These are phyloP conservation scores for Fusarium dlaminii DNA, from an alignment of 2,329 filamentous ascomycete species.

Conservation along the genomic window DNA sequence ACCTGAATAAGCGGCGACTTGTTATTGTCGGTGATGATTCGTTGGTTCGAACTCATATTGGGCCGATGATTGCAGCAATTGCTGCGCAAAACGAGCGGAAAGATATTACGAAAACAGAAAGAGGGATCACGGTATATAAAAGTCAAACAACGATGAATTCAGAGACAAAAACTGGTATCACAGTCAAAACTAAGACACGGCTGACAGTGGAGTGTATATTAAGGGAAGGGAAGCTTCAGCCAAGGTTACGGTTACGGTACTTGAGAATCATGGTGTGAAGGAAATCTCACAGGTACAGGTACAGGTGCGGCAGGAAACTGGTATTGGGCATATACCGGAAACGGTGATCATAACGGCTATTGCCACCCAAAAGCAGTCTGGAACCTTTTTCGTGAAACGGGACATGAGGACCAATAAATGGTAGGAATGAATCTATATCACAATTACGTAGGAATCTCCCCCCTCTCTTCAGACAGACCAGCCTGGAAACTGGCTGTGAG, in stretches of 20 bases:
- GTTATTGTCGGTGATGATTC: slow-evolving; percentile 42
- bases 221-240: background rate
- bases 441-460: background rate
- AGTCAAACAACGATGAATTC: background rate
- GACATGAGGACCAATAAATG: background rate
- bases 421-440: background rate
- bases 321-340: background rate
- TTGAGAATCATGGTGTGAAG: background rate
- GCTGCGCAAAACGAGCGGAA: background rate
- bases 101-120: background rate
- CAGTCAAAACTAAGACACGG: background rate
- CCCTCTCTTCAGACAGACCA: background rate
- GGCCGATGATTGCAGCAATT: background rate
- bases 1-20: slow-evolving; percentile 46
- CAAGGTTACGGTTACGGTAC: background rate
- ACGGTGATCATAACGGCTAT: slow-evolving; percentile 6
- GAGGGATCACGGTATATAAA: slow-evolving; percentile 1
- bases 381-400: background rate
- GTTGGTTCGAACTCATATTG: slow-evolving; percentile 38
- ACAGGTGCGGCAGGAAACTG: background rate
- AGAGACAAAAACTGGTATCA: background rate
- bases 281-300: background rate
- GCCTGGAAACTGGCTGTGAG: background rate
- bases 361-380: slow-evolving; percentile 13
- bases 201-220: slow-evolving; percentile 2